Conservation (phyloP, 164 flowering plant genomes). For the grape (Vitis vinifera) region ASM3070453v1 NC_081817.1:24491001-24491500, state of each 20-base stretch:
- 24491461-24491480: too few species aligned
- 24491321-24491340: constrained; percentile 7
- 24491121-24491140: background rate
- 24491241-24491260: constrained; percentile 1
- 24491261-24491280: constrained; percentile 7
- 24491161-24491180: constrained; percentile 10
- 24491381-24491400: too few species aligned
- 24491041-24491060: background rate
- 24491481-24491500: too few species aligned
- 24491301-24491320: background rate
- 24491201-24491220: background rate
- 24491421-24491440: too few species aligned
- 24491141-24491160: constrained; percentile 1
- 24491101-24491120: background rate
- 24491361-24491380: too few species aligned
- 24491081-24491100: background rate
- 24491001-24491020: constrained; percentile 1
- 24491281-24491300: constrained; percentile 10
- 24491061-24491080: too few species aligned
- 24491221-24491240: background rate
- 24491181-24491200: constrained; percentile 3
- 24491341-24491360: too few species aligned
- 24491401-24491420: too few species aligned
- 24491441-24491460: background rate
- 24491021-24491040: constrained; percentile 20